Evolutionary conservation across 805 yeast species (phyloP), one percentile per base, ranked within the genome.

Genomic region (Saturnispora sanitii): DNA sequence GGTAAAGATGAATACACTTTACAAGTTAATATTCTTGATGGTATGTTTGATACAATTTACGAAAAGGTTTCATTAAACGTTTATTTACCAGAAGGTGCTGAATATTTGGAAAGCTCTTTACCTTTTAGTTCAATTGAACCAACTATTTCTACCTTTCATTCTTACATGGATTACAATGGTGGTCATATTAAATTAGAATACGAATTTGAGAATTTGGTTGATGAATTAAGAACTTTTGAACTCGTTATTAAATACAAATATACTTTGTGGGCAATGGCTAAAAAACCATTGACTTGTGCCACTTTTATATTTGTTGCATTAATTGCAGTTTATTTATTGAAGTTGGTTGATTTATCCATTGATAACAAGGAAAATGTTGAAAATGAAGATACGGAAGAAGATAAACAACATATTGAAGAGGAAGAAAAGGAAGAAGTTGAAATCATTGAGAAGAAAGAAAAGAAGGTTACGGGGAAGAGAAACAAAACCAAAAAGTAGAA

Each of bases 61-160:
- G 82, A 51, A 43, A 58, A 70, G 29, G 79, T 79, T 6, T 63
- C 66, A 30, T 58, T 84, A 36, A 70, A 73, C 29, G 63, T 90
- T 48, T 79, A 76, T 53, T 71, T 92, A 49, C 98, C 98, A 11
- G 96, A 92, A 62, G 90, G 88, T 37, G 81, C 97, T 5, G 66
- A 68, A 48, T 64, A 71, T 38, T 47, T 72, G 35, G 75, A 68
- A 44, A 68, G 82, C 32, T 64, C 73, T 16, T 68, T 82, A 15
- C 82, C 92, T 16, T 57, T 79, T 33, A 57, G 59, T 3, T 62
- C 63, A 45, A 56, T 58, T 19, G 53, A 57, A 4, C 35, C 64
- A 22, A 38, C 36, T 1, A 55, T 64, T 16, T 57, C 56, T n/a
- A 48, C 56, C 39, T 51, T 43, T 15, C 51, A 40, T 42, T 78